A percentile compares a stretch with the other conserved stretches of the same genome.
Conservation (phyloP, 345 rosid species). For the Melastoma malabathricum region DNA sequence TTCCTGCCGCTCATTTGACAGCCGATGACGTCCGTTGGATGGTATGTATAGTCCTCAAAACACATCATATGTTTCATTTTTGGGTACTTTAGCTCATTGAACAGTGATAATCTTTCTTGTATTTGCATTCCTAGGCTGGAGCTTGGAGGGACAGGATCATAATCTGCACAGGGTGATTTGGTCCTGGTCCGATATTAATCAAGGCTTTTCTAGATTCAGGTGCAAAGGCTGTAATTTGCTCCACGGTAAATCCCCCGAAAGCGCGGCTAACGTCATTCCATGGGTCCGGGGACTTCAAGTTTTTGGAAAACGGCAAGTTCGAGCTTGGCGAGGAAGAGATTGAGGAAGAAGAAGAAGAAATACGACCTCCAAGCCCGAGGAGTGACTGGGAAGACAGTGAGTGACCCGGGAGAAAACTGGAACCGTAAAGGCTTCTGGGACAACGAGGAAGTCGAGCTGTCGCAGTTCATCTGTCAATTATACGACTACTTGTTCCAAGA, state of each 20-base stretch:
- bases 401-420: conserved; percentile 44
- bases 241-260: conserved; percentile 63
- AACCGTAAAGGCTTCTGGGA: conserved; percentile 45
- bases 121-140: conserved; percentile 45
- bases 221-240: conserved; percentile 75
- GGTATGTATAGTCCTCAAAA: conserved; percentile 32
- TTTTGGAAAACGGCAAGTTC: conserved; percentile 62
- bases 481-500: conserved; percentile 61
- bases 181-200: conserved; percentile 47
- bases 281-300: no score
- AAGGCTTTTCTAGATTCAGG: conserved; percentile 75
- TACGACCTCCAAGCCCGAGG: conserved; percentile 39
- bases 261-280: neutral
- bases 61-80: no score
- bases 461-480: conserved; percentile 54
- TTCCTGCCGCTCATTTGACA: conserved; percentile 74
- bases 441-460: conserved; percentile 59
- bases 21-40: conserved; percentile 96
- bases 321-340: conserved; percentile 91
- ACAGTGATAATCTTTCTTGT: neutral
- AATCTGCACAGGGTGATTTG: conserved; percentile 69
- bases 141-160: conserved; percentile 97
- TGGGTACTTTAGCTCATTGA: no score
- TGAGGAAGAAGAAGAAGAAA: conserved; percentile 77
- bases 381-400: conserved; percentile 99